Percentiles rank a stretch among this genome's conserved stretches.
These are phyloP conservation scores for Nasturtium officinale DNA, from an alignment of 345 rosid genomes.

Conservation along the genomic window DNA sequence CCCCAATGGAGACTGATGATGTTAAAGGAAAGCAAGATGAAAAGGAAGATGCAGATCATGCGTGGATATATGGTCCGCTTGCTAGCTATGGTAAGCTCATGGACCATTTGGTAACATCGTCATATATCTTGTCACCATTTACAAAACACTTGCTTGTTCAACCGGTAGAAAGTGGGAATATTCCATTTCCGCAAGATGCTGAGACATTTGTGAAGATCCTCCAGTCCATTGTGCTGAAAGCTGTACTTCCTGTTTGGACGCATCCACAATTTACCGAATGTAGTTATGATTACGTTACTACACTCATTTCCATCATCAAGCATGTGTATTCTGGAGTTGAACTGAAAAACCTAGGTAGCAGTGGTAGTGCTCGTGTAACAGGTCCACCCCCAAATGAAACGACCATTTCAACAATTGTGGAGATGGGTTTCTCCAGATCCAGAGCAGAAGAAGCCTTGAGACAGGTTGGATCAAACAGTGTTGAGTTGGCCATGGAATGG, in stretches of 20 bases:
- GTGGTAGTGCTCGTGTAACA: constrained; percentile 58
- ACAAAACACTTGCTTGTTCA: constrained; percentile 84
- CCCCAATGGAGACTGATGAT: constrained; percentile 94
- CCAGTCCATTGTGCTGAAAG: constrained; percentile 91
- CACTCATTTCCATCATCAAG: constrained; percentile 75
- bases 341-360: constrained; percentile 67
- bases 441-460: constrained; percentile 97
- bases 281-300: constrained; percentile 71
- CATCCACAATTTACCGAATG: constrained; percentile 85
- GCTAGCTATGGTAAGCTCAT: constrained; percentile 87
- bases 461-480: constrained; percentile 90
- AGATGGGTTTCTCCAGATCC: constrained; percentile 94
- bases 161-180: constrained; percentile 65
- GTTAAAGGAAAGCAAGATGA: constrained; percentile 62
- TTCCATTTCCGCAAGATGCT: constrained; percentile 78
- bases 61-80: constrained; percentile 93
- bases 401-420: constrained; percentile 82
- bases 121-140: constrained; percentile 79
- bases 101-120: constrained; percentile 95
- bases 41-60: constrained; percentile 68
- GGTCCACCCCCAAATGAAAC: constrained; percentile 95
- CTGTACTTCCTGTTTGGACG: constrained; percentile 89
- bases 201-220: constrained; percentile 90
- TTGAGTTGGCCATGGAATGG: constrained; percentile 99
- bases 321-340: constrained; percentile 95